A percentile compares a stretch with the other conserved stretches of the same genome.
phyloP scores from a whole-genome alignment of 371 early-diverging fungal species.

The Actinomortierella wolfii region DNA sequence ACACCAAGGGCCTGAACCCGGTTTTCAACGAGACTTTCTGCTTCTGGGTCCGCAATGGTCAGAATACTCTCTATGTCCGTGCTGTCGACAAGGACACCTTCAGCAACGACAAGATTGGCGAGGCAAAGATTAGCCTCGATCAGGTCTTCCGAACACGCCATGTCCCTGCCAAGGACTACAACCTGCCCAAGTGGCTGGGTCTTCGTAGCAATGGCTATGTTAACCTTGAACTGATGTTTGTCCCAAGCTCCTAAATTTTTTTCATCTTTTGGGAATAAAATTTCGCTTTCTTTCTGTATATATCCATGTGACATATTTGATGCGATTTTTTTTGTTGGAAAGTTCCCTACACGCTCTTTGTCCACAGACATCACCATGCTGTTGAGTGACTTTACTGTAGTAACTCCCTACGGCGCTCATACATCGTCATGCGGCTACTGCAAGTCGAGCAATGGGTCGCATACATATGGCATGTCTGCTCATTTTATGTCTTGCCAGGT shows the following conservation, averaged over 20 bases:
- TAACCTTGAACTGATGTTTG: slow-evolving; percentile 21
- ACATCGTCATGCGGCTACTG: slow-evolving; percentile 64
- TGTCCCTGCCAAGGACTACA: slow-evolving; percentile 35
- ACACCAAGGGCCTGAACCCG: slow-evolving; percentile 20
- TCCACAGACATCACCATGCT: too few relatives aligned
- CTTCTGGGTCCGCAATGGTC: slow-evolving; percentile 30
- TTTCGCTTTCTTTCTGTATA: too few relatives aligned
- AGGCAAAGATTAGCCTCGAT: slow-evolving; percentile 40
- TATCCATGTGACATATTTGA: too few relatives aligned
- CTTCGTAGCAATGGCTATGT: slow-evolving; percentile 13
- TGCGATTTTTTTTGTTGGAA: neutral
- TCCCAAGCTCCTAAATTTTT: too few relatives aligned
- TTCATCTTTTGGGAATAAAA: too few relatives aligned
- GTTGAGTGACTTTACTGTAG: slow-evolving; percentile 27
- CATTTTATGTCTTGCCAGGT: slow-evolving; percentile 48
- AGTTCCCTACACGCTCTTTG: neutral
- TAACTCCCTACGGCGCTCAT: slow-evolving; percentile 49
- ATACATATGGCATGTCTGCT: slow-evolving; percentile 60
- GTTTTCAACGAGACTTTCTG: slow-evolving; percentile 19
- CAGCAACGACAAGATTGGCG: slow-evolving; percentile 52
- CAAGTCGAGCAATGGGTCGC: slow-evolving; percentile 50
- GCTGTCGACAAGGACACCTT: slow-evolving; percentile 50
- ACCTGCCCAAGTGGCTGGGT: slow-evolving; percentile 26
- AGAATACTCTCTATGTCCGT: slow-evolving; percentile 47
- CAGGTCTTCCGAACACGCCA: slow-evolving; percentile 23